These are phyloP conservation scores for Strobilomyces dryophilus DNA, from an alignment of 768 basidiomycete species.

Conservation along the genomic window DNA sequence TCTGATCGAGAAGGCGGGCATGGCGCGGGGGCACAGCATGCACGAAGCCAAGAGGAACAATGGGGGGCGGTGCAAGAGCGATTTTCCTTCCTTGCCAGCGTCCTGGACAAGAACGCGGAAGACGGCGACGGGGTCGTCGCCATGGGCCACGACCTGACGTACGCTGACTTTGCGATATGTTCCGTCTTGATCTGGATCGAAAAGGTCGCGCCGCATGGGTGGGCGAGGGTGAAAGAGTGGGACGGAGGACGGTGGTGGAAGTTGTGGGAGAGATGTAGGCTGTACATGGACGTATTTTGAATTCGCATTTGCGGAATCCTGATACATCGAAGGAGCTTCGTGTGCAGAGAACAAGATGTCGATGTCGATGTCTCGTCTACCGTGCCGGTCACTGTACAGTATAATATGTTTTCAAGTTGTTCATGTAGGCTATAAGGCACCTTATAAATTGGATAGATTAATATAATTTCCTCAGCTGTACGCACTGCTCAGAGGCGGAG, in stretches of 20 bases:
- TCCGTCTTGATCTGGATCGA: constrained; percentile 74
- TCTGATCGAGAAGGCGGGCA: not conserved
- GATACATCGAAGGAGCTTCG: not conserved
- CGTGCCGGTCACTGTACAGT: not conserved
- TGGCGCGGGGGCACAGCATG: not conserved
- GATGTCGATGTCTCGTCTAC: not conserved
- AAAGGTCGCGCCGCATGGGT: constrained; percentile 67
- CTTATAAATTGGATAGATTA: not conserved
- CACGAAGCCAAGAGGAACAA: constrained; percentile 54
- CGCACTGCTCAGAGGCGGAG: no score
- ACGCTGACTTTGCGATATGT: constrained; percentile 72
- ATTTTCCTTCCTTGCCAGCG: constrained; percentile 58
- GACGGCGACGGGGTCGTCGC: constrained; percentile 62
- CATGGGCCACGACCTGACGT: constrained; percentile 65
- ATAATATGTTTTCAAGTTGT: not conserved
- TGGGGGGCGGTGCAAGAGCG: constrained; percentile 64
- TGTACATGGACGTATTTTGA: constrained; percentile 66
- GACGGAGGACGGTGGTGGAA: constrained; percentile 64
- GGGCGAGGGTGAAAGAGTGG: constrained; percentile 64
- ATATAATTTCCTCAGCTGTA: not conserved
- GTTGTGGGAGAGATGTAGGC: constrained; percentile 57
- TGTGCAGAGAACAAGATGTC: not conserved
- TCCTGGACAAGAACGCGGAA: constrained; percentile 64
- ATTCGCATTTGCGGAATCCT: not conserved
- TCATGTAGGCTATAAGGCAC: not conserved